These are phyloP conservation scores for Sphenostylis stenocarpa DNA, from an alignment of 306 rosid species.

Conservation along the genomic window DNA sequence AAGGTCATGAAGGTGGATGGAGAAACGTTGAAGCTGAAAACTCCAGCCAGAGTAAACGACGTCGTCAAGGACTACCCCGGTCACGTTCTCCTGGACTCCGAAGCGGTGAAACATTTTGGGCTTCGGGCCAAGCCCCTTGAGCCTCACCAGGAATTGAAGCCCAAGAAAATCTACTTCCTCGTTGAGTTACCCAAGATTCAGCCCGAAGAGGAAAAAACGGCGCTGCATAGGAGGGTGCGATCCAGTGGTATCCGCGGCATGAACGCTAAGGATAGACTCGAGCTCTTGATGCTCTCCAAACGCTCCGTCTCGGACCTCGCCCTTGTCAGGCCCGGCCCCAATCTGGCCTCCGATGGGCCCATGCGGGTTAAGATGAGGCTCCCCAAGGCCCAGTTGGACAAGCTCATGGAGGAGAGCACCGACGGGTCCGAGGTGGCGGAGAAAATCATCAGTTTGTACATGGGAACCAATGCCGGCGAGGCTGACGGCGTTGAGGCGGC, in stretches of 20 bases:
- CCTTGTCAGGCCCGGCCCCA: background rate
- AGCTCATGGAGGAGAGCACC: conserved; percentile 61
- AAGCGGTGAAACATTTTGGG: conserved; percentile 68
- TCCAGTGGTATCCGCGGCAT: conserved; percentile 55
- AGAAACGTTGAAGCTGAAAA: conserved; percentile 61
- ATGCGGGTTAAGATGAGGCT: conserved; percentile 63
- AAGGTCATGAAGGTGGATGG: conserved; percentile 88
- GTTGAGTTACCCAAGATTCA: conserved; percentile 50
- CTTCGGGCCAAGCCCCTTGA: conserved; percentile 70
- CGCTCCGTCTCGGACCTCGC: conserved; percentile 66
- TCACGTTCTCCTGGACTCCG: conserved; percentile 57
- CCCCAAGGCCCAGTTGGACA: conserved; percentile 65
- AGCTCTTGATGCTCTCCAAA: conserved; percentile 67
- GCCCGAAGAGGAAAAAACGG: conserved; percentile 12
- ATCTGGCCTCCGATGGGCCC: conserved; percentile 34
- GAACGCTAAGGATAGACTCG: conserved; percentile 78
- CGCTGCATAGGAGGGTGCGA: conserved; percentile 45
- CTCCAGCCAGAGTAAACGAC: conserved; percentile 57
- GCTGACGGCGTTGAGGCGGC: background rate
- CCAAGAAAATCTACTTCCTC: conserved; percentile 64
- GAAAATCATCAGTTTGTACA: conserved; percentile 62
- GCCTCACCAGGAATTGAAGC: conserved; percentile 54
- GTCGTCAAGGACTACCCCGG: conserved; percentile 65
- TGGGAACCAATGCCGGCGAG: conserved; percentile 9
- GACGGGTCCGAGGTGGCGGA: conserved; percentile 57